Evolutionary conservation across 116 monocot species (phyloP), one percentile per base, ranked within the genome.

Genomic region (Papilionanthe hybrid): DNA sequence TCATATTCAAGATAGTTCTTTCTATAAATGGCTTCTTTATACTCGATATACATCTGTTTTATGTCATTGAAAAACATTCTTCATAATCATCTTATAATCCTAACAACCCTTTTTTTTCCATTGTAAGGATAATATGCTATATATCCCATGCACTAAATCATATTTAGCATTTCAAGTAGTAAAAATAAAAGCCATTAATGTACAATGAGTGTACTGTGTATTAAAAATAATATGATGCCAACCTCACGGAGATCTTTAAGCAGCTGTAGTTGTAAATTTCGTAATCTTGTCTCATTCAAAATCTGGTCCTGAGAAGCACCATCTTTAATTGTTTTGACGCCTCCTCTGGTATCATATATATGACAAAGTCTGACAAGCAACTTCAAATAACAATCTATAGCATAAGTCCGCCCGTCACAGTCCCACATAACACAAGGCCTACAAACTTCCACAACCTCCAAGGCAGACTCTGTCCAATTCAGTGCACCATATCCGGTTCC

Each of bases 231-330:
- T 8, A 71, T 57, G 43, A 83, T 56, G 55, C 83, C 76, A 80
- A 99, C 99, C 99, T 99, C 93, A 45, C 87, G 95, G 79, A 99
- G 90, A 90, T 95, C 93, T 90, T 80, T 93, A 72, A 99, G 88
- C 82, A 99, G 99, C 72, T 95, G 90, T 37, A 94, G 63, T 60
- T 99, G 99, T 80, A 95, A 89, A 80, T 93, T 99, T 67, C 92
- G 83, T 48, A 99, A 81, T 69, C 99, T 86, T 27, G 99, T 99
- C 85, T 99, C 99, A 83, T 99, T 95, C 81, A 99, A 77, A 84
- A 99, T 99, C 80, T 99, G 99, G 80, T 99, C 95, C 75, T 93
- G 99, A 71, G 95, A 95, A 81, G 99, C 95, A 60, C 99, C 99
- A 79, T 84, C 85, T 79, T 95, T 99, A 37, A 99, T 83, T 17